Base-by-base conservation (phyloP, 305 asterid species). In the Salvia sclarea region DNA sequence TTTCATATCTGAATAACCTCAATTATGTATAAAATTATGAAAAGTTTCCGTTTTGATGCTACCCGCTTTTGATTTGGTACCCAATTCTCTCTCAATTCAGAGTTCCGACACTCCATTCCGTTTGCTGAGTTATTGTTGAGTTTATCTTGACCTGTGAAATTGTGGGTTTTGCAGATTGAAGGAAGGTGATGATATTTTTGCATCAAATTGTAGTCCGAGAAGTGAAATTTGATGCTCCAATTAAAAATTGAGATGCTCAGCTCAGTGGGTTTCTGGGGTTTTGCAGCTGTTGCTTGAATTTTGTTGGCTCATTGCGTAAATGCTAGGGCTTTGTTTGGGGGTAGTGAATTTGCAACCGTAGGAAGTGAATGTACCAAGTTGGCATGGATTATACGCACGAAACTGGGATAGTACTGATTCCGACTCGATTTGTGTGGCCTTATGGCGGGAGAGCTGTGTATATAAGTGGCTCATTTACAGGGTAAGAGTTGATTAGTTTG, bases 351-450 rank as follows among this genome's bases (percentile, higher is more conserved):
- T 68, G 22, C 73, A 22, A 24, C 68, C 38, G 43, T 71, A 49
- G 66, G 77, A 53, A 77, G 92, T 79, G 78, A 81, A 81, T 76
- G 84, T 58, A 82, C 72, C 80, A 81, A 72, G 62, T 72, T 78
- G 89, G 79, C 31, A 88, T 89, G 96, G 90, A 87, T 78, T 84
- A 56, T 79, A 66, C 85, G 73, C 80, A 85, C 35, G 98, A 82
- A 58, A 69, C 84, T 74, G 90, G 88, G 13, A 52, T 85, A 47
- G 83, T 78, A 71, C 75, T 89, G 80, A 79, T 88, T 54, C 95
- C 96, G 5, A 83, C 88, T 49, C 88, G 92, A 24, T 91, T 94
- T 70, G 95, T 85, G 65, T 94, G 99, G 99, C 96, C 91, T 66
- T 78, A 94, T 78, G 98, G 97, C 33, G 98, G 99, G 61, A 89